Evolutionary conservation across 495 filamentous ascomycete genomes (phyloP).

Genomic region (Hypoxylon cercidicola): DNA sequence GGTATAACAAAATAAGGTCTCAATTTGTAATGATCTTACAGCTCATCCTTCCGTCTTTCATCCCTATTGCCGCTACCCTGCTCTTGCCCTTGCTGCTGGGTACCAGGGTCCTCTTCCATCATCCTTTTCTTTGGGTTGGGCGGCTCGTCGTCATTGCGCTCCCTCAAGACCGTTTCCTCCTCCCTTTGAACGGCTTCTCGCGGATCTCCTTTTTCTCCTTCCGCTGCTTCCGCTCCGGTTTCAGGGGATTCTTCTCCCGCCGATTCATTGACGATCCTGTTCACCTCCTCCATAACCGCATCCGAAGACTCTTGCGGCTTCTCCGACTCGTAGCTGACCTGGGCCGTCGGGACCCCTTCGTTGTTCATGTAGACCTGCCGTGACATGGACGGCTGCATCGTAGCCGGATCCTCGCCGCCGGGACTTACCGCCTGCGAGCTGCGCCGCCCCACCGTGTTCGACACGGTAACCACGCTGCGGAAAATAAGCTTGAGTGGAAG

Average conservation of each 20-base stretch:
- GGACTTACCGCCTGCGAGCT: constrained; percentile 52
- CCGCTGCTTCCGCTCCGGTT: constrained; percentile 21
- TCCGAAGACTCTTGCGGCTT: constrained; percentile 41
- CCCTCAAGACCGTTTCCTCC: constrained; percentile 53
- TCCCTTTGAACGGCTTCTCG: too few species aligned
- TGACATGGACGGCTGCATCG: constrained; percentile 26
- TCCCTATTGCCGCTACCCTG: constrained; percentile 1
- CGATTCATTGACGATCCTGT: constrained; percentile 59
- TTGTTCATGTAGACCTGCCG: constrained; percentile 54
- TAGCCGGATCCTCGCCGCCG: constrained; percentile 42
- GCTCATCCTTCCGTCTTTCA: constrained; percentile 51
- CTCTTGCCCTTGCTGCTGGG: background rate
- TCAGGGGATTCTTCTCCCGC: constrained; percentile 28
- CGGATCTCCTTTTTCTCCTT: constrained; percentile 34
- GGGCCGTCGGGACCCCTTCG: constrained; percentile 59
- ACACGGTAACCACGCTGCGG: constrained; percentile 57
- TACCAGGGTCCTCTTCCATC: constrained; percentile 71
- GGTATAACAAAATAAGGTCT: too few species aligned
- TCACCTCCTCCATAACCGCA: constrained; percentile 59
- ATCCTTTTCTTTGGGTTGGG: constrained; percentile 86
- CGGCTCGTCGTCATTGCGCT: constrained; percentile 57
- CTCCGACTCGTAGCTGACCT: constrained; percentile 38
- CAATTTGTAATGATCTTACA: constrained; percentile 44
- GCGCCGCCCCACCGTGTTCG: constrained; percentile 43
- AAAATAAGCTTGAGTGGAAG: constrained; percentile 74